A percentile compares a stretch with the other conserved stretches of the same genome.
phyloP scores from a whole-genome alignment of 2,329 filamentous ascomycete species.

The Pseudomassariella vexata region DNA sequence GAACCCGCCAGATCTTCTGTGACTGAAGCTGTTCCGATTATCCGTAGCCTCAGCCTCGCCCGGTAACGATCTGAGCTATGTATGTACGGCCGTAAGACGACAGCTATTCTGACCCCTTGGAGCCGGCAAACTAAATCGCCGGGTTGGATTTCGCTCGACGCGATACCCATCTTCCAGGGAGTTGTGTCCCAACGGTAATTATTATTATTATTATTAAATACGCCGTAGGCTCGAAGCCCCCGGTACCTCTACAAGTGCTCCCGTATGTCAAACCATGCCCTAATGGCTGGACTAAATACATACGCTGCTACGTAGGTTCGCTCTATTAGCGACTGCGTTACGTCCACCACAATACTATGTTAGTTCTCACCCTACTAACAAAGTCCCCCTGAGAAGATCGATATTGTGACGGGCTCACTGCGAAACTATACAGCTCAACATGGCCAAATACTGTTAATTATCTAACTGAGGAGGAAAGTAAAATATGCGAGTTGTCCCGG shows the following conservation, averaged over 20 bases:
- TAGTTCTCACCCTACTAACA: too few species aligned
- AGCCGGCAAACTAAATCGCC: conserved; percentile 5
- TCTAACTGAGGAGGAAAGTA: too few species aligned
- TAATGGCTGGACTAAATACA: neutral
- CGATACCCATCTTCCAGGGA: conserved; percentile 6
- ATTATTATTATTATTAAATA: too few species aligned
- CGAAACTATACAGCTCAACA: too few species aligned
- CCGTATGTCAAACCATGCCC: neutral
- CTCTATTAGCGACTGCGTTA: too few species aligned
- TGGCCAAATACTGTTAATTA: too few species aligned
- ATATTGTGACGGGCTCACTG: too few species aligned
- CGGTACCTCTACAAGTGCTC: neutral
- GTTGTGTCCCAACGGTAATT: neutral
- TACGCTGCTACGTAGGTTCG: too few species aligned
- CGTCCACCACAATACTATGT: too few species aligned
- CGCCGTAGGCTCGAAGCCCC: too few species aligned
- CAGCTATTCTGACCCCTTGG: neutral
- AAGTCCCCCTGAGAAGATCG: too few species aligned
- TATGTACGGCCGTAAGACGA: conserved; percentile 1
- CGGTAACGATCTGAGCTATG: neutral
- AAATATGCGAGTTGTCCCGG: too few species aligned
- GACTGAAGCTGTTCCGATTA: conserved; percentile 2
- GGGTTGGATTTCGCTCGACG: conserved; percentile 1
- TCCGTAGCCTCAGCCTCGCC: neutral
- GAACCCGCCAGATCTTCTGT: conserved; percentile 1